phyloP scores from a whole-genome alignment of 163 green algal species.

The Smithsoniella earleae region DNA sequence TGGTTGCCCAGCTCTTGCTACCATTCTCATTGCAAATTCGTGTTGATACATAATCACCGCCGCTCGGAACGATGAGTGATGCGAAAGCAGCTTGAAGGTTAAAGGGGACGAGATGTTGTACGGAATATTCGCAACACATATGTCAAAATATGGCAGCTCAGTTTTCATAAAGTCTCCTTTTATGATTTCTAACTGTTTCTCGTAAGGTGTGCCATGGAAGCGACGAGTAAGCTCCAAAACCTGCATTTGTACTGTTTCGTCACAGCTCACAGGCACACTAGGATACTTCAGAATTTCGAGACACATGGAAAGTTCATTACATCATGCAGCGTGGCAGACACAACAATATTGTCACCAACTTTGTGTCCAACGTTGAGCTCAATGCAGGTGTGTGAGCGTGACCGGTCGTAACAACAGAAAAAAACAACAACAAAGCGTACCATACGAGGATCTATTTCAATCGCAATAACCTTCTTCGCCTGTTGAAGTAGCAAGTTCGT shows the following conservation, averaged over 20 bases:
- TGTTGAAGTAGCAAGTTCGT: conserved; percentile 93
- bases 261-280: no score
- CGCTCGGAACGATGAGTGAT: conserved; percentile 56
- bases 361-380: background rate
- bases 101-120: conserved; percentile 99
- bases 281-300: background rate
- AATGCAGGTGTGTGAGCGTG: background rate
- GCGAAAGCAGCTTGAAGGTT: conserved; percentile 95
- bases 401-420: background rate
- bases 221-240: conserved; percentile 87
- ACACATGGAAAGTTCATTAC: background rate
- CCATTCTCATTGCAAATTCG: conserved; percentile 98
- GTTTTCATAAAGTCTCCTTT: conserved; percentile 92
- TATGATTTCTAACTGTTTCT: conserved; percentile 81
- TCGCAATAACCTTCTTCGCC: conserved; percentile 89
- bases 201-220: conserved; percentile 81
- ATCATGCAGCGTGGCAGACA: background rate
- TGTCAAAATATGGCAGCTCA: conserved; percentile 98
- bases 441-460: conserved; percentile 95
- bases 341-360: background rate
- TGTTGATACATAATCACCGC: conserved; percentile 99
- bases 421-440: conserved; percentile 42
- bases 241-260: conserved; percentile 37
- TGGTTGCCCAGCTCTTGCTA: conserved; percentile 73
- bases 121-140: conserved; percentile 98